A percentile compares a stretch with the other conserved stretches of the same genome.
Conservation (phyloP, 176 grass and related monocot genomes). For the Carex scoparia region DNA sequence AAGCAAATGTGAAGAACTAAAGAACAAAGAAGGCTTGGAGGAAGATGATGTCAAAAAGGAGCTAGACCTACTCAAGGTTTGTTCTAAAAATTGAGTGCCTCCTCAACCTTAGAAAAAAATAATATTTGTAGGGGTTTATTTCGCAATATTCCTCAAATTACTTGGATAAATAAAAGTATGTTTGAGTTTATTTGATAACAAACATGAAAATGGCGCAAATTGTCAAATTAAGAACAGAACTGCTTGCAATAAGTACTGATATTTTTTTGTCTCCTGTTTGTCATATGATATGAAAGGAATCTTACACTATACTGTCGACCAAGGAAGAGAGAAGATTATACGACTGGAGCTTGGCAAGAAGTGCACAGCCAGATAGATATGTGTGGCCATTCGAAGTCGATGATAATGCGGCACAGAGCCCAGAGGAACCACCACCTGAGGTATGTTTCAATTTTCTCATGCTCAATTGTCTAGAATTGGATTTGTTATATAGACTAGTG, state of each 20-base stretch:
- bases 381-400: slow-evolving; percentile 87
- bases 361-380: slow-evolving; percentile 69
- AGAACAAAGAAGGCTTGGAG: slow-evolving; percentile 55
- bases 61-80: slow-evolving; percentile 65
- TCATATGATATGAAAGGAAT: slow-evolving; percentile 46
- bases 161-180: background rate
- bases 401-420: slow-evolving; percentile 30
- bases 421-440: slow-evolving; percentile 39
- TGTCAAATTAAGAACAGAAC: background rate
- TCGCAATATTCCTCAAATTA: background rate
- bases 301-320: slow-evolving; percentile 66
- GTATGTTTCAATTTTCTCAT: slow-evolving; percentile 35
- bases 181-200: background rate
- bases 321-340: slow-evolving; percentile 89
- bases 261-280: background rate
- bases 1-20: slow-evolving; percentile 60
- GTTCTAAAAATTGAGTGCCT: background rate
- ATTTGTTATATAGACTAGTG: background rate
- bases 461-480: background rate
- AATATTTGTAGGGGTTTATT: background rate
- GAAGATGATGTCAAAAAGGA: slow-evolving; percentile 62
- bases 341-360: slow-evolving; percentile 90
- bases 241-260: background rate
- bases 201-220: background rate
- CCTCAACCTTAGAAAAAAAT: background rate